Percentiles rank a stretch among this genome's conserved stretches.
These are phyloP conservation scores for Endogone sp. DNA, from an alignment of 192 early-diverging fungal genomes.

Conservation along the genomic window DNA sequence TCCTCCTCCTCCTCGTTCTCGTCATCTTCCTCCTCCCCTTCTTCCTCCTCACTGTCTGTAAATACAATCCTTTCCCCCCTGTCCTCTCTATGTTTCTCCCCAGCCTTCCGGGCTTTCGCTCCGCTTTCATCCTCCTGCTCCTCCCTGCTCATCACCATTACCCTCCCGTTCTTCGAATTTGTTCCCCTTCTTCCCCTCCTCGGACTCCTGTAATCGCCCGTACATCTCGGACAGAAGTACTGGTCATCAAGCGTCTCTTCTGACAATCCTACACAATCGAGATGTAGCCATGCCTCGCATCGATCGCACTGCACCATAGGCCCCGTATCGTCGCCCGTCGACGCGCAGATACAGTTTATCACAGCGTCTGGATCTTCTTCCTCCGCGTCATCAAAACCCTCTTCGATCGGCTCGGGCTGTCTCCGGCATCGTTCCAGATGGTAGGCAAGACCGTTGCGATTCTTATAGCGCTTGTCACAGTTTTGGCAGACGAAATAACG, in stretches of 20 bases:
- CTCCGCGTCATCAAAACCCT: slow-evolving; percentile 23
- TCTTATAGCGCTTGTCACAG: slow-evolving; percentile 62
- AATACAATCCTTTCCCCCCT: background rate
- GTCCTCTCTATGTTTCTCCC: background rate
- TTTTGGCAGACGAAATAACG: slow-evolving; percentile 42
- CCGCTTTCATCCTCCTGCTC: too few species aligned
- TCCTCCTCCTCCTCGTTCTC: too few species aligned
- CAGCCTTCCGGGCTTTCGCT: too few species aligned
- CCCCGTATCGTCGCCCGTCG: slow-evolving; percentile 37
- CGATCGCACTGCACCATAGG: slow-evolving; percentile 75
- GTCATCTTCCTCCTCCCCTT: too few species aligned
- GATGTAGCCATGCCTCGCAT: slow-evolving; percentile 68
- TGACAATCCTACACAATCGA: slow-evolving; percentile 59
- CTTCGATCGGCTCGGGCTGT: slow-evolving; percentile 33
- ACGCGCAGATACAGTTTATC: slow-evolving; percentile 47
- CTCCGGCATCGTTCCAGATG: slow-evolving; percentile 24
- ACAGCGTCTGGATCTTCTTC: slow-evolving; percentile 19
- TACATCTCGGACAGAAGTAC: slow-evolving; percentile 62
- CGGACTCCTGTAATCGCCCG: slow-evolving; percentile 2
- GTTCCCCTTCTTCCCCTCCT: background rate
- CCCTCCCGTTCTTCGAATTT: too few species aligned
- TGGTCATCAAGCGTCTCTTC: slow-evolving; percentile 53
- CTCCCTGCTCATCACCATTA: background rate
- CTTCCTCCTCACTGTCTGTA: background rate
- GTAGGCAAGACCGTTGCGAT: slow-evolving; percentile 52